Evolutionary conservation across 1,139 yeast genomes (phyloP), one percentile per base, ranked within the genome.

Genomic region (Petasospora fabianii): DNA sequence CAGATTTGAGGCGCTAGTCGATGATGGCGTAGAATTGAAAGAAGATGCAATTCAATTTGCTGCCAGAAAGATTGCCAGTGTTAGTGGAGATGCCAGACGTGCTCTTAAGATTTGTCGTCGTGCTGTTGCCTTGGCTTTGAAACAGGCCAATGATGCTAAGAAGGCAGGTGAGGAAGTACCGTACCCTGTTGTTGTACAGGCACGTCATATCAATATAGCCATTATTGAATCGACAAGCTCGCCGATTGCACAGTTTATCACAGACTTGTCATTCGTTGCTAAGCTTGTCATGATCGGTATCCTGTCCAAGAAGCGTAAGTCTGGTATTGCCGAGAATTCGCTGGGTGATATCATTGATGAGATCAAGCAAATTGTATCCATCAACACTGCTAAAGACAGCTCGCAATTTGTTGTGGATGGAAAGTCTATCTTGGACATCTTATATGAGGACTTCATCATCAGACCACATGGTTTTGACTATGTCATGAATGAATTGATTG

Each of bases 61-160:
- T 0, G 79, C 97, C 1, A 75, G 97, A 60, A 88, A 88, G 60
- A 95, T 92, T 31, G 96, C 97, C 7, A 81, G 95, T 64, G 97
- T 92, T 5, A 84, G 94, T 60, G 98, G 99, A 42, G 99, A 92
- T 66, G 98, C 97, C 2, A 71, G 99, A 53, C 70, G 97, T 48
- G 97, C 96, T 0, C 66, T 94, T 41, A 85, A 85, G 43, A 85
- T 92, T 13, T 85, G 96, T 56, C 73, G 94, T 32, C 68, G 97
- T 44, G 97, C 97, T 0, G 85, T 90, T 7, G 97, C 88, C 57
- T 69, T 90, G 28, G 96, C 97, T 0, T 95, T 85, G 54, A 61
- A 61, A 41, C 80, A 48, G 27, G 52, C 47, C 4, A 58, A 51
- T 11, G 49, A 47, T 4, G 50, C 48, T 8, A 33, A 30, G 9